Evolutionary conservation across 768 basidiomycete species (phyloP), one percentile per base, ranked within the genome.

Genomic region (Boletus subparvulus): DNA sequence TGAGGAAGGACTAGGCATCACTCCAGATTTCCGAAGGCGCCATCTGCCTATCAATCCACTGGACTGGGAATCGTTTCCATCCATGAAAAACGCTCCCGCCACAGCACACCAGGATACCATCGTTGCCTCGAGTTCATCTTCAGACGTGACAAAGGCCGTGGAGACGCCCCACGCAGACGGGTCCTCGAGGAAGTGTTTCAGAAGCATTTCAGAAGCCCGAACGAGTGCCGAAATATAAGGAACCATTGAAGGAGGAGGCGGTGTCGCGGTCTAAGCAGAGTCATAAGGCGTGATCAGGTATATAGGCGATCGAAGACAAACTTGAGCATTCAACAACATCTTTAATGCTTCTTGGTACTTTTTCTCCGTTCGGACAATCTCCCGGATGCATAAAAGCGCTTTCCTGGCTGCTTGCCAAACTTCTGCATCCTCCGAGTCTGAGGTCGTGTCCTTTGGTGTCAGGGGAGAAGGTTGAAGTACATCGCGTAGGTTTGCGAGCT

Each of bases 141-240:
- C 79, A 47, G 73, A 75, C 0, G 76, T 70, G 26, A 87, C 71
- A 59, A 88, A 85, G 8, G 87, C 82, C 6, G 77, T 74, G 12
- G 84, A 80, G 32, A 88, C 81, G 10, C 87, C 87, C 75, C 78
- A 80, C 3, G 83, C 83, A 43, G 84, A 86, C 14, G 86, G 87
- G 52, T 88, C 85, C 43, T 77, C 76, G 35, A 82, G 77, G 65
- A 86, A 78, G n/a, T 71, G 70, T 19, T 69, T 69, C n/a, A 85
- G 60, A 41, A 87, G 73, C 17, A 69, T 68, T 50, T 81, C 76
- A 30, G 85, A 87, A 19, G 76, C 80, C 17, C 66, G 62, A 36
- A 84, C 73, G 12, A 88, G 77, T 9, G 74, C 76, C 17, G 76
- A 80, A 14, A 84, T 71, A 59, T 87, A 80, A 11, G 75, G 65